Percentiles rank a stretch among this genome's conserved stretches.
phyloP scores from a whole-genome alignment of 805 yeast genomes.

The Starmerella bombicola region DNA sequence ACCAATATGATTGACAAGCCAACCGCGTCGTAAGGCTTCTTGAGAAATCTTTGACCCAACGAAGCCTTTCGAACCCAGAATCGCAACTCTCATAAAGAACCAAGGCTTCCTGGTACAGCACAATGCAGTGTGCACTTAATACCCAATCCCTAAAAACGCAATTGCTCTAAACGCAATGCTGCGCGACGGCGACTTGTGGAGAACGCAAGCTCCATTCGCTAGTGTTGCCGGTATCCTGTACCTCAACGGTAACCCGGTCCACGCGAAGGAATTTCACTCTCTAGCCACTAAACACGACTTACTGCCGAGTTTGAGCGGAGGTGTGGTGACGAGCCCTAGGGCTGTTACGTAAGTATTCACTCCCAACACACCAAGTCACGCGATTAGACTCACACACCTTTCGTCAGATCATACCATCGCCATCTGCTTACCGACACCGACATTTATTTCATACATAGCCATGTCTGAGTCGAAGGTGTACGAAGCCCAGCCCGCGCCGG shows the following conservation, averaged over 20 bases:
- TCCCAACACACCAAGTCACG: slow-evolving; percentile 2
- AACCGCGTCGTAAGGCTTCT: slow-evolving; percentile 13
- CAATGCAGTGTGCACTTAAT: too few relatives aligned
- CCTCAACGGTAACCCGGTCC: too few relatives aligned
- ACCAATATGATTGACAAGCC: slow-evolving; percentile 51
- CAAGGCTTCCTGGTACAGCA: too few relatives aligned
- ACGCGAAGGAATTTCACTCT: too few relatives aligned
- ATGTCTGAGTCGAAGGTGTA: slow-evolving; percentile 44
- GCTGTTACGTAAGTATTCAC: slow-evolving; percentile 3
- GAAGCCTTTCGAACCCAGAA: slow-evolving; percentile 84
- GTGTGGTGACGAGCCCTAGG: too few relatives aligned
- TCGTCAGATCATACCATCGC: not conserved
- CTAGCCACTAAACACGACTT: too few relatives aligned
- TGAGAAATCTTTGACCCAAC: slow-evolving; percentile 41
- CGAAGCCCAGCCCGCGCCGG: slow-evolving; percentile 75
- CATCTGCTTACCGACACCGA: slow-evolving; percentile 7
- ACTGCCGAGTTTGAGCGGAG: too few relatives aligned
- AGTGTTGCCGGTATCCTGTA: too few relatives aligned
- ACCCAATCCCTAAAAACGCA: too few relatives aligned
- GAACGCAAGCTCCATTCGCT: too few relatives aligned
- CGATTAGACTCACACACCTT: slow-evolving; percentile 1
- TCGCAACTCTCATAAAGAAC: slow-evolving; percentile 38
- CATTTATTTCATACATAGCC: slow-evolving; percentile 5
- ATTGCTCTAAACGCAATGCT: too few relatives aligned
- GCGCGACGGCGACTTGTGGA: too few relatives aligned